Base-by-base conservation (phyloP, 257 asterid genomes). In the Penstemon newberryi region DNA sequence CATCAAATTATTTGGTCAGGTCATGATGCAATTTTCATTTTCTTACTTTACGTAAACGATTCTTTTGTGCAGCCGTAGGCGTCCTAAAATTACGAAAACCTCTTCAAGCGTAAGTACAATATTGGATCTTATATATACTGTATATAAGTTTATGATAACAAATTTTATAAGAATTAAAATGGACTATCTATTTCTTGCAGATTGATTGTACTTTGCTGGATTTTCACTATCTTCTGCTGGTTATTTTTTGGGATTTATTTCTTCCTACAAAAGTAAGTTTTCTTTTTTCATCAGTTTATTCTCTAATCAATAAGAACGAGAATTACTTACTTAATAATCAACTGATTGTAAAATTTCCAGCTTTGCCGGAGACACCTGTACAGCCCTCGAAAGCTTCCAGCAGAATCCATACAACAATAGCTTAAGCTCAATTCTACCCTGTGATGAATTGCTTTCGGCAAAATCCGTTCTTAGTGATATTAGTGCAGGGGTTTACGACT, bases 381-480 rank as follows among this genome's bases (percentile, higher is more conserved):
- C 91, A 11, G 93, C 97, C 1, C 70, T 92, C 4, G 87, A 86
- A 65, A 78, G 88, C 55, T 88, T 90, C 77, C 90, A 80, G 61
- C 70, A 81, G 58, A 80, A 92, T 73, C 97, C 96, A 0, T 82
- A 87, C 75, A 85, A 90, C 85, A 92, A 87, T 74, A 90, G 88
- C 83, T 73, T 92, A 80, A 89, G 91, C 75, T 86, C 95, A 18
- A 79, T 88, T 60, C 84, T 92, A 11, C 98, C 98, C 4, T 92
- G 97, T 42, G 89, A 85, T 43, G 90, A 88, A 44, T 63, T 92
- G 69, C 77, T 78, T 8, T 81, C 96, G 3, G 92, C 96, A 42
- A 57, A 54, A 75, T 77, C 90, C 0, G 71, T 82, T 55, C 73
- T 92, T 3, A 9, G 5, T 44, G 87, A 81, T 58, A 79, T 88